Conservation (phyloP, 1,139 yeast species). For the Nadsonia starkeyi-henricii region DNA sequence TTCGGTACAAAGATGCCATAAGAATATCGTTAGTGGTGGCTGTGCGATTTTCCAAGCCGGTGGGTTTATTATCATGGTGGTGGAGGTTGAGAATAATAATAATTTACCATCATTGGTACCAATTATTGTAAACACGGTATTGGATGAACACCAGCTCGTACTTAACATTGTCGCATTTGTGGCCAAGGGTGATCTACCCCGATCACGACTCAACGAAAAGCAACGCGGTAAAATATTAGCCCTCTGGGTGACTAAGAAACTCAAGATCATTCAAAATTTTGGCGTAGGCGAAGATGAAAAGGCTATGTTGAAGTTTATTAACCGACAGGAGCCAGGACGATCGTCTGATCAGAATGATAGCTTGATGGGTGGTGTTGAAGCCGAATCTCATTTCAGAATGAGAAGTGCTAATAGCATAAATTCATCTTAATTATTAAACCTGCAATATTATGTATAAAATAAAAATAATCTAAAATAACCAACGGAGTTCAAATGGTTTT, state of each 20-base stretch:
- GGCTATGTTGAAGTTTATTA: constrained; percentile 13
- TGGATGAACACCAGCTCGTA: constrained; percentile 74
- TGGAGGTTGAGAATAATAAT: constrained; percentile 38
- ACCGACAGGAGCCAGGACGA: background rate
- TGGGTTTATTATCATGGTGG: constrained; percentile 64
- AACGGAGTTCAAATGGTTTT: too few relatives aligned
- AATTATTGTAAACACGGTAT: constrained; percentile 60
- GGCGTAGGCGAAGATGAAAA: constrained; percentile 21
- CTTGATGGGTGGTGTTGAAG: too few relatives aligned
- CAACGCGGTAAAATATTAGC: constrained; percentile 59
- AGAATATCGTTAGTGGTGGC: constrained; percentile 43
- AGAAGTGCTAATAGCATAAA: background rate
- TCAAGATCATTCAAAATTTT: constrained; percentile 26
- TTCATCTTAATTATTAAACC: background rate
- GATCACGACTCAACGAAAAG: constrained; percentile 57
- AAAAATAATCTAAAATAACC: too few relatives aligned
- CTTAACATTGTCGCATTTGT: constrained; percentile 78
- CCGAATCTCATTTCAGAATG: background rate
- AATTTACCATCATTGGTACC: constrained; percentile 68
- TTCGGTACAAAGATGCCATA: constrained; percentile 56
- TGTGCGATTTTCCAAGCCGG: constrained; percentile 68
- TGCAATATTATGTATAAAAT: too few relatives aligned
- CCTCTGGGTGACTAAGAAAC: constrained; percentile 35
- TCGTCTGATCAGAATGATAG: too few relatives aligned
- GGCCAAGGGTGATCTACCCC: constrained; percentile 48